Conservation (phyloP, 2,329 filamentous ascomycete species). For the Tympanopsis confertula region DNA sequence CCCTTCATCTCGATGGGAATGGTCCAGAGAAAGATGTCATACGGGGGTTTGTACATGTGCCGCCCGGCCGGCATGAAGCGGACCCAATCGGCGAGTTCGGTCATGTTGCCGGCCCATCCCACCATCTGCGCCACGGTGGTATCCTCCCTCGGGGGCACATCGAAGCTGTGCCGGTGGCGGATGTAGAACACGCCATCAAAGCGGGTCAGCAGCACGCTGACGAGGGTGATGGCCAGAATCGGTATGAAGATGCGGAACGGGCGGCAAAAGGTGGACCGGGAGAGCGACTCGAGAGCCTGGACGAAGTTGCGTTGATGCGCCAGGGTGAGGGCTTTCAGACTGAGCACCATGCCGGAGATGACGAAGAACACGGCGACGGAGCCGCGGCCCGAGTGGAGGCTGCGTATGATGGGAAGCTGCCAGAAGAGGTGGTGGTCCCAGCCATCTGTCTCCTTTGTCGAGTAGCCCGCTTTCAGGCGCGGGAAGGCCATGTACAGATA, state of each 20-base stretch:
- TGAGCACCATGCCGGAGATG: conserved; percentile 21
- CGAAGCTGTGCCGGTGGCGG: conserved; percentile 3
- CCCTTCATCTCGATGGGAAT: conserved; percentile 11
- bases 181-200: conserved; percentile 2
- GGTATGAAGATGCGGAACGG: conserved; percentile 18
- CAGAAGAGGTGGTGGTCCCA: neutral
- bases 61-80: conserved; percentile 19
- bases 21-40: conserved; percentile 10
- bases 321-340: conserved; percentile 14
- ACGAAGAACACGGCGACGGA: conserved; percentile 23
- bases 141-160: conserved; percentile 4
- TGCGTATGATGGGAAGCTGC: conserved; percentile 17
- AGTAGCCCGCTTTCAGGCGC: conserved; percentile 11
- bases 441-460: conserved; percentile 5
- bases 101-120: conserved; percentile 14
- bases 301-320: conserved; percentile 6
- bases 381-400: conserved; percentile 13
- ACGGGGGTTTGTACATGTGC: conserved; percentile 15
- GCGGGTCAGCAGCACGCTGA: conserved; percentile 6
- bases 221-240: conserved; percentile 9
- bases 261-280: conserved; percentile 12
- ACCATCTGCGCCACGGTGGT: conserved; percentile 14
- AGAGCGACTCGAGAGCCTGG: conserved; percentile 7
- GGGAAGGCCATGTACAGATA: conserved; percentile 10
- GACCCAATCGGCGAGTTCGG: conserved; percentile 10